These are phyloP conservation scores for Candida takata DNA, from an alignment of 805 yeast species.

Conservation along the genomic window DNA sequence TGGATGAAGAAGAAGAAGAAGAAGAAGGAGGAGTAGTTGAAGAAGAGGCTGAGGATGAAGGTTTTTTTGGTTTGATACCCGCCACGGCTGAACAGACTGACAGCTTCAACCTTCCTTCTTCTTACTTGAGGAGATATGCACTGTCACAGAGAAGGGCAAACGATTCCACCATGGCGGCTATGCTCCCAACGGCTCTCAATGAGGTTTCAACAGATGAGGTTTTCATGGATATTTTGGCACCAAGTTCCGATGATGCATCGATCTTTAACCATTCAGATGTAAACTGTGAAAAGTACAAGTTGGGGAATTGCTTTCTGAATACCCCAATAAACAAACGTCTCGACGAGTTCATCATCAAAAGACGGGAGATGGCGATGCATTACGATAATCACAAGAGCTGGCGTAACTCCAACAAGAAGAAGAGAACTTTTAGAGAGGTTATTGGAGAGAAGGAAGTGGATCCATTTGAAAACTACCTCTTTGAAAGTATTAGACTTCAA, in stretches of 20 bases:
- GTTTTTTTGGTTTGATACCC: slow-evolving; percentile 1
- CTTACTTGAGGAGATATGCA: slow-evolving; percentile 2
- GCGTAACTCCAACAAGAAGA: slow-evolving; percentile 3
- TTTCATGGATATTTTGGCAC: not conserved
- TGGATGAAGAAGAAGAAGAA: no score
- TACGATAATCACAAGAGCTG: slow-evolving; percentile 2
- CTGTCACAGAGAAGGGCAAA: not conserved
- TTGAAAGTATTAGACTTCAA: slow-evolving; percentile 10
- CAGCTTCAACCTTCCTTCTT: slow-evolving; percentile 1
- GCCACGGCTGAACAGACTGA: slow-evolving; percentile 1
- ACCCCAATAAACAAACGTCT: not conserved
- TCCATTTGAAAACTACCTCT: slow-evolving; percentile 3
- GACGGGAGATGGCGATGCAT: slow-evolving; percentile 6
- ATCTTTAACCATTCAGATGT: slow-evolving; percentile 1
- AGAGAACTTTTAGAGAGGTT: slow-evolving; percentile 13
- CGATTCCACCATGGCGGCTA: not conserved
- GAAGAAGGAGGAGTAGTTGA: no score
- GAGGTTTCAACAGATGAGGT: not conserved
- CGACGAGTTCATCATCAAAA: slow-evolving; percentile 4
- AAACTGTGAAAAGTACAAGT: not conserved
- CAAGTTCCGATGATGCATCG: not conserved
- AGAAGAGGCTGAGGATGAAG: not conserved
- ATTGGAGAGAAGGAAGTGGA: slow-evolving; percentile 5
- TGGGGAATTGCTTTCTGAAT: not conserved
- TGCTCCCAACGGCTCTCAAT: not conserved